Evolutionary conservation across 805 yeast species (phyloP), one percentile per base, ranked within the genome.

Genomic region (Kuraishia piskuri): DNA sequence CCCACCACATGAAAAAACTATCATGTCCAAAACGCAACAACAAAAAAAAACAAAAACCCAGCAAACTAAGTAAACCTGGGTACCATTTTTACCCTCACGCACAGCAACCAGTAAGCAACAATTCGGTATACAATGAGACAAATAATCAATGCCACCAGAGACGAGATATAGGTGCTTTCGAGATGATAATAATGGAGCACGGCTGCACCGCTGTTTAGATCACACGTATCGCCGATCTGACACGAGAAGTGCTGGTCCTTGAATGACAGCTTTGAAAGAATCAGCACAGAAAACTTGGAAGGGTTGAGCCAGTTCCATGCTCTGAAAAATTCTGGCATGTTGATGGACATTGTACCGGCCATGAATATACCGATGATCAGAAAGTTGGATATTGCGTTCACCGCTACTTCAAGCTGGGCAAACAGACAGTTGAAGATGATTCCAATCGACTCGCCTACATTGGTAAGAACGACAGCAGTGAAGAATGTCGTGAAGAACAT

Each of bases 361-460:
- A 87, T 84, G 61, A 85, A 80, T 5, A 83, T 75, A 1, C 89
- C 90, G 50, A 86, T 67, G 14, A 84, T 76, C 53, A 84, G 65
- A 17, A 83, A 58, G 20, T 78, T 75, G 1, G 88, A 74, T 40
- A 87, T 77, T 7, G 84, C 64, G 62, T 84, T 85, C 20, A 85
- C 82, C 1, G 89, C 90, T 57, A 86, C 75, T 0, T 91, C 92
- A 49, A 86, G 73, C 57, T 86, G 85, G 50, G 69, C 64, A 61
- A 87, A 83, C 1, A 84, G 57, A 7, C 88, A 79, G 59, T 84
- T 84, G 50, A 87, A 81, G 53, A 83, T 72, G 9, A 86, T 86
- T 1, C 92, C 94, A 40, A 87, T 67, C 3, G 88, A 80, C 62
- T 87, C 94, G 25, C 94, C 94, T 59, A 86, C 78, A 54, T 79